Conservation (phyloP, 495 filamentous ascomycete species). For the Xylaria venustula region DNA sequence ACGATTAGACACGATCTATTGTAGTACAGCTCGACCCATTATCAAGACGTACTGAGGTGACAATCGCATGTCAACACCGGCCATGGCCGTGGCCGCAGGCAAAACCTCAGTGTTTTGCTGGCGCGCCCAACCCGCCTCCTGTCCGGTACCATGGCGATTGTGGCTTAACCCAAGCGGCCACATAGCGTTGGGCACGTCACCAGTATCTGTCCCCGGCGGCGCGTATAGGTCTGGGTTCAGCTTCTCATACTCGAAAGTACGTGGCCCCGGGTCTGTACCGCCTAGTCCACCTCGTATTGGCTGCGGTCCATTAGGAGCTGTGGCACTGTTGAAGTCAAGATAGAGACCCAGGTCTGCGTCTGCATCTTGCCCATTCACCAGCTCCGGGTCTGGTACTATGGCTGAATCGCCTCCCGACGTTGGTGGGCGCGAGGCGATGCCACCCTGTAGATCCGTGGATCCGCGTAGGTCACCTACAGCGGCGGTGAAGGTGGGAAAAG, state of each 20-base stretch:
- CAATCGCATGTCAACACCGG: conserved; percentile 77
- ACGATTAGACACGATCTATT: not conserved
- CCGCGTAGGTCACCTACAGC: conserved; percentile 35
- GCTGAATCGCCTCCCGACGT: conserved; percentile 33
- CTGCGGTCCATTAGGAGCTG: conserved; percentile 54
- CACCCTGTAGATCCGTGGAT: conserved; percentile 34
- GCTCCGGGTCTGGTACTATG: conserved; percentile 30
- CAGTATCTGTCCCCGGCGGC: conserved; percentile 64
- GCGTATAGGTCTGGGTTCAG: conserved; percentile 66
- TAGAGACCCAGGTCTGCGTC: conserved; percentile 57
- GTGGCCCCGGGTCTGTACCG: conserved; percentile 61
- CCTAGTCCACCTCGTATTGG: conserved; percentile 62
- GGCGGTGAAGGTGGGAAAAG: conserved; percentile 32
- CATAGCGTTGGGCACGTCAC: conserved; percentile 62
- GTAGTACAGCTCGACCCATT: no score
- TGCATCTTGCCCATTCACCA: conserved; percentile 53
- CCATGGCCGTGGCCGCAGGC: conserved; percentile 65
- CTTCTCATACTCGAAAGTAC: conserved; percentile 61
- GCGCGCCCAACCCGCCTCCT: conserved; percentile 64
- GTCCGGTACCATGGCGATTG: conserved; percentile 54
- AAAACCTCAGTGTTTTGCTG: conserved; percentile 65
- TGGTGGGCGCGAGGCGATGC: conserved; percentile 33
- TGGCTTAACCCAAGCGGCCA: conserved; percentile 73
- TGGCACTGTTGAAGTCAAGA: conserved; percentile 59
- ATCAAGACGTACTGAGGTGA: conserved; percentile 41